Percentiles rank a stretch among this genome's conserved stretches.
phyloP scores from a whole-genome alignment of 257 asterid genomes.

The Nicotiana attenuata region DNA sequence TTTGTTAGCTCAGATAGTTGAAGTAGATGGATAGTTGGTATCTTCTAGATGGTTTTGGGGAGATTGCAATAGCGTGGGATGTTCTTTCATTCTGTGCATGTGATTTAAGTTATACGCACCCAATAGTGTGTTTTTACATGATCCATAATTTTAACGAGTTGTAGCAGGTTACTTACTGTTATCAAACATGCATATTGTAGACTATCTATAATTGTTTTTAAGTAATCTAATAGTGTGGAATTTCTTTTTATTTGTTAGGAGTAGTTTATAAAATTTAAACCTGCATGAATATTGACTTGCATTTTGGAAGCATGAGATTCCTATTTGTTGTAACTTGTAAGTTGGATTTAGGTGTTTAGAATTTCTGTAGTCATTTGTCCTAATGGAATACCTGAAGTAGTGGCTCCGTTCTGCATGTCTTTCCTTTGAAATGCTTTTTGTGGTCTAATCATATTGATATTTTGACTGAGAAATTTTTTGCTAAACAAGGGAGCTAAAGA shows the following conservation, averaged over 20 bases:
- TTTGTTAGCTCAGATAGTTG: not conserved
- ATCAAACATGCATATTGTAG: not conserved
- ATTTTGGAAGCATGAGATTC: not conserved
- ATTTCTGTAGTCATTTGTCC: not conserved
- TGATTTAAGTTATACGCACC: not conserved
- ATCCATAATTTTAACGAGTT: not conserved
- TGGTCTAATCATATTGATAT: not conserved
- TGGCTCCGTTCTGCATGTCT: not conserved
- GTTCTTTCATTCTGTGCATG: not conserved
- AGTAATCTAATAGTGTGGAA: not conserved
- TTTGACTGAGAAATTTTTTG: not conserved
- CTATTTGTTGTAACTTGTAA: not conserved
- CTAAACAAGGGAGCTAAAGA: not conserved
- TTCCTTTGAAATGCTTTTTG: not conserved
- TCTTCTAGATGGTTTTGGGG: slow-evolving; percentile 3
- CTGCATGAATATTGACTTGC: not conserved
- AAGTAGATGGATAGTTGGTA: slow-evolving; percentile 9
- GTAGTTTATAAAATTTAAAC: not conserved
- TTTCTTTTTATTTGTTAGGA: not conserved
- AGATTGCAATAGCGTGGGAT: not conserved
- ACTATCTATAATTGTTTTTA: not conserved
- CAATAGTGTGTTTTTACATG: not conserved
- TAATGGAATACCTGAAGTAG: not conserved
- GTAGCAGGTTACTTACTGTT: not conserved
- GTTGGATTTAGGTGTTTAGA: not conserved